Conservation (phyloP, 208 protist species). For the Trypanosoma melophagium region DNA sequence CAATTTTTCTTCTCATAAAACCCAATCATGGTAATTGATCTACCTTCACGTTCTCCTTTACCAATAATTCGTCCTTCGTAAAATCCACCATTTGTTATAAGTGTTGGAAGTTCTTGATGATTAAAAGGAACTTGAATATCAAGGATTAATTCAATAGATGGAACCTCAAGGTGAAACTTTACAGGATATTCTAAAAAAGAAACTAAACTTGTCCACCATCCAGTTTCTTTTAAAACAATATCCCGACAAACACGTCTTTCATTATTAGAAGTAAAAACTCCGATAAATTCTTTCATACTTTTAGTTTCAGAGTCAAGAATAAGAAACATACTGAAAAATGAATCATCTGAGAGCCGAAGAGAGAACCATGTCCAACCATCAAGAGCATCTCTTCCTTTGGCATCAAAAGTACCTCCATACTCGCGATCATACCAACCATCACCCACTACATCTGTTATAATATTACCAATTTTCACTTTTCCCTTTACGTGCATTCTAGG, state of each 20-base stretch:
- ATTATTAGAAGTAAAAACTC: slow-evolving; percentile 28
- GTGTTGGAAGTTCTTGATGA: slow-evolving; percentile 55
- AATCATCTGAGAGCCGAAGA: slow-evolving; percentile 31
- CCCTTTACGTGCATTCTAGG: slow-evolving; percentile 41
- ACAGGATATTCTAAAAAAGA: slow-evolving; percentile 54
- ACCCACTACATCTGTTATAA: slow-evolving; percentile 29
- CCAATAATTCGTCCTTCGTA: slow-evolving; percentile 49
- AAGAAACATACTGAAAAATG: slow-evolving; percentile 44
- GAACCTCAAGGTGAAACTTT: slow-evolving; percentile 28
- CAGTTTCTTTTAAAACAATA: slow-evolving; percentile 26
- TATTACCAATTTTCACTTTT: slow-evolving; percentile 30
- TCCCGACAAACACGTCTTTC: slow-evolving; percentile 28
- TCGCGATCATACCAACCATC: slow-evolving; percentile 60
- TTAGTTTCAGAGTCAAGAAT: slow-evolving; percentile 14
- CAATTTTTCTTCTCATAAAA: slow-evolving; percentile 49
- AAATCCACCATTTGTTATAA: slow-evolving; percentile 44
- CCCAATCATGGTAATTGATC: slow-evolving; percentile 28
- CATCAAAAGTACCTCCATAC: slow-evolving; percentile 29
- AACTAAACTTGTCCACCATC: slow-evolving; percentile 51
- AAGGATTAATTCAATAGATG: slow-evolving; percentile 31
- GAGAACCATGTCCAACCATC: slow-evolving; percentile 49
- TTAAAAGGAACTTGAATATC: slow-evolving; percentile 34
- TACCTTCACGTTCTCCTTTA: slow-evolving; percentile 24
- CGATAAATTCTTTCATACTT: slow-evolving; percentile 21
- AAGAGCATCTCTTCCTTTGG: slow-evolving; percentile 22